Evolutionary conservation across 2,329 filamentous ascomycete genomes (phyloP), one percentile per base, ranked within the genome.

Genomic region (Penicillium fuscoglaucum): DNA sequence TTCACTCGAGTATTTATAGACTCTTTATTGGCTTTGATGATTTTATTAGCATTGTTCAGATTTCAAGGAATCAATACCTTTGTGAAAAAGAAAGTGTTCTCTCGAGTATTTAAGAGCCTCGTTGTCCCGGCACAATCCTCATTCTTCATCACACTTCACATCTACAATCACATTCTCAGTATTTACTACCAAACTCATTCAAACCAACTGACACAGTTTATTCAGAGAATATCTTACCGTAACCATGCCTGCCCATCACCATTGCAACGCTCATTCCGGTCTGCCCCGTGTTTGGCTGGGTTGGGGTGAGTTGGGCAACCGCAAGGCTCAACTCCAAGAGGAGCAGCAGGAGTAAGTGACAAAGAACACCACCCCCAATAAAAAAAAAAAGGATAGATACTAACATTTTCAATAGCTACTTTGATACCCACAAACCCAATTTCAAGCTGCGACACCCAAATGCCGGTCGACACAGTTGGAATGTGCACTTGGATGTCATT

Each of bases 221-320:
- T 35, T 13, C 28, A 33, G 2, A 15, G 12, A 33, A 15, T 24
- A 33, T 29, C 6, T 17, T 17, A 8, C 6, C 9, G 24, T 33
- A 48, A 48, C 1, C 3, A 48, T 54, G 52, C 10, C 52, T 39
- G 8, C 29, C 29, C 21, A 43, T 12, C 19, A 52, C n/a, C 55
- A 52, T 15, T 58, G 55, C 29, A 12, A 33, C n/a, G 17, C 50
- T 24, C 55, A 58, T 26, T 3, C 41, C 9, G 43, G 50, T 13
- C 37, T 58, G 4, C 55, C 55, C 28, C 35, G 37, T 0, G 50
- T 48, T 15, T 58, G 55, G 55, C 43, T 54, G 7, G 55, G 55
- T 24, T 58, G 43, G 28, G 50, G 55, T 10, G 55, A 58, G 29
- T 21, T 58, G 37, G 43, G 43, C 2, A 37, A 40, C 35, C 55